Conservation (phyloP, 1,284 basidiomycete genomes). For the Mycena citricolor region DNA sequence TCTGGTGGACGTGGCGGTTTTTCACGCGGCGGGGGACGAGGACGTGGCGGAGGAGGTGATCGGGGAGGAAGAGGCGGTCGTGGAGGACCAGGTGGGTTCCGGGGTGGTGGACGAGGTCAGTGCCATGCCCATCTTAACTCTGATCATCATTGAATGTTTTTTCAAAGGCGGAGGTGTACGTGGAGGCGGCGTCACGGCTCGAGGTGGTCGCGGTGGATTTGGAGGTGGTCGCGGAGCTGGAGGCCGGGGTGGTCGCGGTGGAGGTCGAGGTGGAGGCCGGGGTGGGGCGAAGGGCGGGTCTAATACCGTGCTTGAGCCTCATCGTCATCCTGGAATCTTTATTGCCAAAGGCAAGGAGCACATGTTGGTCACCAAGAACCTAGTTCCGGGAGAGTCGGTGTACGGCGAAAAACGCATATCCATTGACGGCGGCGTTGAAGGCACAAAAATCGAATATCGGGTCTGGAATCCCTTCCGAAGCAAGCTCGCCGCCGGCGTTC, state of each 20-base stretch:
- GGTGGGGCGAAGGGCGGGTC: conserved; percentile 73
- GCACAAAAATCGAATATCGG: conserved; percentile 93
- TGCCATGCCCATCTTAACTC: conserved; percentile 2
- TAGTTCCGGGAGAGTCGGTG: conserved; percentile 96
- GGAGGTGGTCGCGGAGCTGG: conserved; percentile 31
- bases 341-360: conserved; percentile 96
- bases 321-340: conserved; percentile 93
- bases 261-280: conserved; percentile 53
- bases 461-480: conserved; percentile 99
- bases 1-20: conserved; percentile 46
- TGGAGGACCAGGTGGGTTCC: conserved; percentile 33
- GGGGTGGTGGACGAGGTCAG: conserved; percentile 32
- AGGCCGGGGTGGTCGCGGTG: conserved; percentile 44
- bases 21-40: conserved; percentile 35
- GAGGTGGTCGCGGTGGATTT: conserved; percentile 29
- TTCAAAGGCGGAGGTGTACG: conserved; percentile 26
- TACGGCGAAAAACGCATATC: conserved; percentile 98
- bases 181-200: conserved; percentile 26
- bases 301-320: conserved; percentile 91
- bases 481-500: conserved; percentile 95
- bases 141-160: conserved; percentile 6
- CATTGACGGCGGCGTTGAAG: conserved; percentile 75
- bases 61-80: conserved; percentile 33
- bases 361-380: conserved; percentile 96
- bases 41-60: conserved; percentile 29